Percentiles rank a stretch among this genome's conserved stretches.
Evolutionary conservation across 768 basidiomycete genomes (phyloP).

Genomic region (Phlegmacium glaucopus): DNA sequence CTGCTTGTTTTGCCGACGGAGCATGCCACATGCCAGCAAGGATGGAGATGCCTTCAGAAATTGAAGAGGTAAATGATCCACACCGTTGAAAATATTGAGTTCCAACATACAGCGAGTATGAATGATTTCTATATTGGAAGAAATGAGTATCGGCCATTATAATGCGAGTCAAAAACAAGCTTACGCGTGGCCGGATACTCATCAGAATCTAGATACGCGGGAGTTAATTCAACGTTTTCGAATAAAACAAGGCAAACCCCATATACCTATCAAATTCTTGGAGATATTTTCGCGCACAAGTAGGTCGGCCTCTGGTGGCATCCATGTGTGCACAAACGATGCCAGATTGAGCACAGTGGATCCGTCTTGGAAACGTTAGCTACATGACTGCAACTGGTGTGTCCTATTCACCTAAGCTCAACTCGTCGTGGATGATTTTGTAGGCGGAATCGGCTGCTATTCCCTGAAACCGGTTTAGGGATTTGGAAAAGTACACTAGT

Average conservation of each 20-base stretch:
- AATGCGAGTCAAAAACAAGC: slow-evolving; percentile 13
- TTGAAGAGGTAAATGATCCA: neutral
- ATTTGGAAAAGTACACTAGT: neutral
- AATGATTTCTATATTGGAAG: slow-evolving; percentile 36
- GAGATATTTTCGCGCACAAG: slow-evolving; percentile 60
- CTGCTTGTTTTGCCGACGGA: slow-evolving; percentile 54
- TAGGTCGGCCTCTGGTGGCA: slow-evolving; percentile 49
- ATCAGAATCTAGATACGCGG: slow-evolving; percentile 34
- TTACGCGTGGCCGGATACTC: slow-evolving; percentile 66
- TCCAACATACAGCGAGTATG: slow-evolving; percentile 45
- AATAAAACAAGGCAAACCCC: neutral
- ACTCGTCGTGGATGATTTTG: slow-evolving; percentile 57
- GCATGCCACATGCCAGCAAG: slow-evolving; percentile 69
- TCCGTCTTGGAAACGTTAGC: slow-evolving; percentile 36
- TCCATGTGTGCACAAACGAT: slow-evolving; percentile 62
- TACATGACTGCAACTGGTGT: neutral
- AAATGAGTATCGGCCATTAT: neutral
- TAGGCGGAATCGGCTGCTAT: slow-evolving; percentile 52
- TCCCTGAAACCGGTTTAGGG: slow-evolving; percentile 36
- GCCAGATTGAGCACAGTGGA: slow-evolving; percentile 62
- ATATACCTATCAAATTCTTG: slow-evolving; percentile 59
- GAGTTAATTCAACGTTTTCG: slow-evolving; percentile 1
- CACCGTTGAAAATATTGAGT: neutral
- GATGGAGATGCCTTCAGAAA: slow-evolving; percentile 39
- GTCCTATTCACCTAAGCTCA: slow-evolving; percentile 47